Conservation (phyloP, 108 stramenopile genomes). For the Skeletonema tropicum region DNA sequence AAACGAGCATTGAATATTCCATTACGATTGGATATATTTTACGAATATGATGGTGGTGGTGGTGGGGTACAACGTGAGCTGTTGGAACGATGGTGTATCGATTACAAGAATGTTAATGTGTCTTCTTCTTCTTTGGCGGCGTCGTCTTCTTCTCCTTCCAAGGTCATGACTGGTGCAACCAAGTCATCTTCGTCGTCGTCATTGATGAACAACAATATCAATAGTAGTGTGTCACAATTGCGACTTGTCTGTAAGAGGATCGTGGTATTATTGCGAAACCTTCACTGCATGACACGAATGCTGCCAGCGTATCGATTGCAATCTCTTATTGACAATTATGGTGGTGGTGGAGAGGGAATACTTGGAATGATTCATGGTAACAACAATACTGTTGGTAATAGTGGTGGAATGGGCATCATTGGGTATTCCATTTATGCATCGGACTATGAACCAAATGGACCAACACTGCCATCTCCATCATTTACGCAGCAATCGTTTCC, state of each 20-base stretch:
- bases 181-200: not conserved
- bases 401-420: constrained; percentile 21
- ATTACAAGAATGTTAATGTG: constrained; percentile 49
- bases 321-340: constrained; percentile 17
- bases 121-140: no score
- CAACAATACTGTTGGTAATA: not conserved
- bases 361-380: not conserved
- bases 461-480: constrained; percentile 46
- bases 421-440: constrained; percentile 68
- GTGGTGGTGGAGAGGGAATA: not conserved
- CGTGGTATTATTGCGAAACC: constrained; percentile 65
- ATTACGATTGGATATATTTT: constrained; percentile 85
- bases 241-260: constrained; percentile 76
- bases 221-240: constrained; percentile 66
- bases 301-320: constrained; percentile 64
- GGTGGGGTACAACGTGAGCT: constrained; percentile 53
- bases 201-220: constrained; percentile 12
- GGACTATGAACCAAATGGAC: constrained; percentile 31
- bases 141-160: constrained; percentile 16
- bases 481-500: constrained; percentile 47
- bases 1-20: constrained; percentile 69
- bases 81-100: constrained; percentile 85
- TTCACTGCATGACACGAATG: constrained; percentile 75
- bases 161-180: constrained; percentile 6
- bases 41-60: constrained; percentile 54